These are phyloP conservation scores for Apiotrichum siamense DNA, from an alignment of 1,284 basidiomycete species.

Conservation along the genomic window DNA sequence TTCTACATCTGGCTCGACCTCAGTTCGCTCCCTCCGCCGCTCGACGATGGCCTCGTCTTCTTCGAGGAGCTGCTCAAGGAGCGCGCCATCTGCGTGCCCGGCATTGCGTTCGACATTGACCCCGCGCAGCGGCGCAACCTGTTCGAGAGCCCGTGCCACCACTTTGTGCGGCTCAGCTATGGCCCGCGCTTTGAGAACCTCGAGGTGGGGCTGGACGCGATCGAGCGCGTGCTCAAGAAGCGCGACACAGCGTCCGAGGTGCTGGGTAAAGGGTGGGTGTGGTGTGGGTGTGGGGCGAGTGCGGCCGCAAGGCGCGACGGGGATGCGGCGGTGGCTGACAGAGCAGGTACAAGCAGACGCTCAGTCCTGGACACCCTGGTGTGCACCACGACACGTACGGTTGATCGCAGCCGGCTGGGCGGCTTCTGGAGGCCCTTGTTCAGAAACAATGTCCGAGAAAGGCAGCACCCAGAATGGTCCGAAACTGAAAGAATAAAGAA, in stretches of 20 bases:
- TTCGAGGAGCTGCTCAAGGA: constrained; percentile 85
- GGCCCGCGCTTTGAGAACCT: constrained; percentile 78
- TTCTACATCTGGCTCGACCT: constrained; percentile 92
- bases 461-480: background rate
- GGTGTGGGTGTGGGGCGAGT: background rate
- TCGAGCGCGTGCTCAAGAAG: constrained; percentile 67
- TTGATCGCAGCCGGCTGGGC: background rate
- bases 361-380: background rate
- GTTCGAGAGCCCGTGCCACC: constrained; percentile 81
- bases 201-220: constrained; percentile 81
- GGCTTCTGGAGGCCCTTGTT: too few relatives aligned
- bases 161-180: constrained; percentile 78
- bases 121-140: constrained; percentile 67
- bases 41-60: constrained; percentile 87
- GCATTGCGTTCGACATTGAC: constrained; percentile 81
- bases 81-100: constrained; percentile 49
- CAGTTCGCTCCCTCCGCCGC: constrained; percentile 64
- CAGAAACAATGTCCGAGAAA: too few relatives aligned
- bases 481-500: too few relatives aligned
- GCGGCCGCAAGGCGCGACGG: too few relatives aligned
- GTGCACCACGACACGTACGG: background rate
- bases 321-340: too few relatives aligned
- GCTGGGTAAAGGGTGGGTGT: constrained; percentile 5
- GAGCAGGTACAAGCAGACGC: background rate
- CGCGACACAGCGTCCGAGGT: constrained; percentile 4